Conservation (phyloP, 495 filamentous ascomycete genomes). For the Daldinia loculata region DNA sequence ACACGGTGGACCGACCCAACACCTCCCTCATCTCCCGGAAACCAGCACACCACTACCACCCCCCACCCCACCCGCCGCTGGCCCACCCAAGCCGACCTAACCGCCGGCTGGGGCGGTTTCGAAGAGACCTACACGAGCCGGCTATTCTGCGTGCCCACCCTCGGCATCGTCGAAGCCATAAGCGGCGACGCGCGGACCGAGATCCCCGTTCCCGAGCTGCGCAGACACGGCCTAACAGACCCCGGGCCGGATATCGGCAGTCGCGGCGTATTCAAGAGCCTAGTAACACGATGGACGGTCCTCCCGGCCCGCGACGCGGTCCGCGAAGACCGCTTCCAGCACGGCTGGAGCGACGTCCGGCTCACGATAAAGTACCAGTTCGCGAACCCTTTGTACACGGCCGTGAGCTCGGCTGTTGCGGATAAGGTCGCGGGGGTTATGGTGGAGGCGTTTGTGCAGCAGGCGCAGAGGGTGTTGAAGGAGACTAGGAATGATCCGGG, state of each 20-base stretch:
- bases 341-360: constrained; percentile 72
- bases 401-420: constrained; percentile 78
- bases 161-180: constrained; percentile 76
- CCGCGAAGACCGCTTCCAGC: constrained; percentile 25
- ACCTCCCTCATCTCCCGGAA: constrained; percentile 21
- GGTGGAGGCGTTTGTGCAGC: constrained; percentile 92
- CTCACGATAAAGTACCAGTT: constrained; percentile 83
- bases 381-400: constrained; percentile 81
- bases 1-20: constrained; percentile 60
- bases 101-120: constrained; percentile 82
- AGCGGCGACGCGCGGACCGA: constrained; percentile 65
- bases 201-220: constrained; percentile 51
- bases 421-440: constrained; percentile 85
- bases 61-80: constrained; percentile 49
- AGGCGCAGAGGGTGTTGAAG: constrained; percentile 69
- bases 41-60: not conserved
- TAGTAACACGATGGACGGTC: constrained; percentile 81
- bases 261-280: constrained; percentile 73
- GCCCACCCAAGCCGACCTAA: constrained; percentile 80
- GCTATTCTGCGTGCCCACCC: constrained; percentile 73
- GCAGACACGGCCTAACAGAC: constrained; percentile 43
- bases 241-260: constrained; percentile 29
- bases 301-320: constrained; percentile 52
- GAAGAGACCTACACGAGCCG: constrained; percentile 80
- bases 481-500: constrained; percentile 18